Percentiles rank a stretch among this genome's conserved stretches.
Conservation (phyloP, 208 protist genomes). For the Wallacemonas collosoma region DNA sequence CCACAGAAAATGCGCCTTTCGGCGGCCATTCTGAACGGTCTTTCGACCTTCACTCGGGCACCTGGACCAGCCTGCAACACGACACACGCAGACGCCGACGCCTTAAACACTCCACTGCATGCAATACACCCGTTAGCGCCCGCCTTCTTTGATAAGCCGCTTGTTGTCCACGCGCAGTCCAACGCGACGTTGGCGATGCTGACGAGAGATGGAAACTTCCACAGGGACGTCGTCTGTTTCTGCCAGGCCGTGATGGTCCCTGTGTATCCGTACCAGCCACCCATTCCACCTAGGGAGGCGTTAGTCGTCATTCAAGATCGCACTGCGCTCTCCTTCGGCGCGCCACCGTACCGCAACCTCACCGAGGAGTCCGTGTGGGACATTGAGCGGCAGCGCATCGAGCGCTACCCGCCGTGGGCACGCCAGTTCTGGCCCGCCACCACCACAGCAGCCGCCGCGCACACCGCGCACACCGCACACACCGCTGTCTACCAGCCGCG, state of each 20-base stretch:
- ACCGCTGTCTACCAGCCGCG: constrained; percentile 1
- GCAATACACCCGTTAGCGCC: too few relatives aligned
- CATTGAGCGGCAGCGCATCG: constrained; percentile 2
- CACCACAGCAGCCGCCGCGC: not conserved
- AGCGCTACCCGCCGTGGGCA: constrained; percentile 10
- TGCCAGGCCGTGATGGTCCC: not conserved
- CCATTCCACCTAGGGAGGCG: too few relatives aligned
- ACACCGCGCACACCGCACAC: too few relatives aligned
- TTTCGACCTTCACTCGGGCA: constrained; percentile 1
- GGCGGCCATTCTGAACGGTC: not conserved
- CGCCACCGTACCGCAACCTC: constrained; percentile 1
- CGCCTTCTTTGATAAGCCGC: not conserved
- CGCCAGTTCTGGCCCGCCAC: not conserved
- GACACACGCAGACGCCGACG: not conserved
- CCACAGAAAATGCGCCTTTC: not conserved
- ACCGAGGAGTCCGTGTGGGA: constrained; percentile 1
- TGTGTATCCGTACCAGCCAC: not conserved
- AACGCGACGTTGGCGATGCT: not conserved
- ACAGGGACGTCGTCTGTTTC: not conserved
- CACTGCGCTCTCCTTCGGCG: not conserved
- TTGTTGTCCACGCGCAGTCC: not conserved
- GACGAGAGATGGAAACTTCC: not conserved
- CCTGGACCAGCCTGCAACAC: too few relatives aligned
- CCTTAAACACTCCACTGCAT: not conserved
- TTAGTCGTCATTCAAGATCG: not conserved